phyloP scores from a whole-genome alignment of 2,329 filamentous ascomycete species.

The Aspergillus hortae region DNA sequence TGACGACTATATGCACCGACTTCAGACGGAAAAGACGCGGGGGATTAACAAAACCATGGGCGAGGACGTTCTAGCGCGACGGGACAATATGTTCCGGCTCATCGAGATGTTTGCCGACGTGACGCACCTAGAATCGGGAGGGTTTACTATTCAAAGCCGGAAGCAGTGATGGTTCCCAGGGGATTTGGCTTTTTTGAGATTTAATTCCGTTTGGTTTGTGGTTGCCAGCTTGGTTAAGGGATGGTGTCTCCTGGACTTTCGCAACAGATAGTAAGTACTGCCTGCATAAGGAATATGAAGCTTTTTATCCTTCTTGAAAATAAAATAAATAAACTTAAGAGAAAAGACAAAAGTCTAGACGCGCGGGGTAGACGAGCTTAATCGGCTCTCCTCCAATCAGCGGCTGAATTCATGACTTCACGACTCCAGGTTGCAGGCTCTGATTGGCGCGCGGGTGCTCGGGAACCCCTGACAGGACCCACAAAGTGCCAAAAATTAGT shows the following conservation, averaged over 20 bases:
- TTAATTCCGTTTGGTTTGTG: no score
- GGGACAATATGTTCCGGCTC: neutral
- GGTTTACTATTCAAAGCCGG: neutral
- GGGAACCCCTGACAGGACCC: neutral
- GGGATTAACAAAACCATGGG: neutral
- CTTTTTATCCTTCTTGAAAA: neutral
- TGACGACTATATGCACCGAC: constrained; percentile 45
- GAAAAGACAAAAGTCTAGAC: neutral
- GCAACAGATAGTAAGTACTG: no score
- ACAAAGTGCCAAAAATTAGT: neutral
- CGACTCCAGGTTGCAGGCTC: neutral
- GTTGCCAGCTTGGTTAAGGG: no score
- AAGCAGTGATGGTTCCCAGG: no score
- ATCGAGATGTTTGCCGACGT: neutral
- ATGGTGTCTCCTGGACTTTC: no score
- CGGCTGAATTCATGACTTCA: neutral
- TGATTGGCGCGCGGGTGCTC: neutral
- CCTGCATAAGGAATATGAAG: no score
- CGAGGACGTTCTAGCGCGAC: neutral
- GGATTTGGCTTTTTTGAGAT: no score
- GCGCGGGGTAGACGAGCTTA: neutral
- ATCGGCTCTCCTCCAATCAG: neutral
- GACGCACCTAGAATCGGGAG: neutral
- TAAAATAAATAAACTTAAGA: neutral
- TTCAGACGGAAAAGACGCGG: neutral